Percentiles rank a stretch among this genome's conserved stretches.
Conservation (phyloP, 805 yeast genomes). For the Huiozyma naganishii region DNA sequence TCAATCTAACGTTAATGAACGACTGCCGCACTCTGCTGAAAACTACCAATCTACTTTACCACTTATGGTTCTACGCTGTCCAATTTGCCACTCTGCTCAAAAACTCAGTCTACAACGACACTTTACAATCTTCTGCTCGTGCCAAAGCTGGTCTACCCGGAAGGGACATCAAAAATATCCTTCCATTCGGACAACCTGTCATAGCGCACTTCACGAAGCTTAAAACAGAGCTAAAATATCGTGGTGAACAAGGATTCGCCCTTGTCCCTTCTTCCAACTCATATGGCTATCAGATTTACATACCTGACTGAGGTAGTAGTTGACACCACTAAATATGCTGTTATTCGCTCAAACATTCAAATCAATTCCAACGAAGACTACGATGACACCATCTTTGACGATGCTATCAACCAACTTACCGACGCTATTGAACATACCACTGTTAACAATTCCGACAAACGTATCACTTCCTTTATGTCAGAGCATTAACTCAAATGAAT, state of each 20-base stretch:
- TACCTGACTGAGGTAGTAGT: background rate
- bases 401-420: too few species aligned
- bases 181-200: constrained; percentile 8
- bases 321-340: background rate
- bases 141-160: constrained; percentile 3
- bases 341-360: background rate
- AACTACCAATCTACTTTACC: constrained; percentile 2
- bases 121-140: background rate
- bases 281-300: constrained; percentile 3
- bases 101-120: constrained; percentile 1
- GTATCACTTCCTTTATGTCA: too few species aligned
- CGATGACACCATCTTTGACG: too few species aligned
- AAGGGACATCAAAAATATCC: constrained; percentile 1
- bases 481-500: too few species aligned
- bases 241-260: constrained; percentile 2
- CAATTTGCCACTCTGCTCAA: constrained; percentile 4
- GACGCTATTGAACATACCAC: too few species aligned
- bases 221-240: background rate
- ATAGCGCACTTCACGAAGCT: constrained; percentile 1
- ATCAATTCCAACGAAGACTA: background rate
- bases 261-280: constrained; percentile 4
- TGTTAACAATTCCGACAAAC: too few species aligned
- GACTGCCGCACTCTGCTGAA: constrained; percentile 8
- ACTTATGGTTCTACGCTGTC: constrained; percentile 8
- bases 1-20: constrained; percentile 5